phyloP scores from a whole-genome alignment of 1,284 basidiomycete species.

The Sporisorium reilianum region DNA sequence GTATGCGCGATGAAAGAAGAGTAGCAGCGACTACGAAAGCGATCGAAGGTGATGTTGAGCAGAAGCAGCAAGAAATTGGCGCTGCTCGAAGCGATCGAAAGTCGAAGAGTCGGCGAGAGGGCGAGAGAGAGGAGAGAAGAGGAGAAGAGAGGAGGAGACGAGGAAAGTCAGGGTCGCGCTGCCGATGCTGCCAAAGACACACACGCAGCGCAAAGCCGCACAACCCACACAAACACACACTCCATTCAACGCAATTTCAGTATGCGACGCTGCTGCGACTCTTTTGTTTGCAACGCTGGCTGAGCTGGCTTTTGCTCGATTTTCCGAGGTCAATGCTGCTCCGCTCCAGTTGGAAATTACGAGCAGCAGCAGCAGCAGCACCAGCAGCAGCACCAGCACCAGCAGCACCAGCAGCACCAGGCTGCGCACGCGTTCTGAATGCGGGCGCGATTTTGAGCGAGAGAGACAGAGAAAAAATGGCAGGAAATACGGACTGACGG shows the following conservation, averaged over 20 bases:
- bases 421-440: constrained; percentile 4
- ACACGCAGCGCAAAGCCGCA: constrained; percentile 2
- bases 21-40: neutral
- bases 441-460: neutral
- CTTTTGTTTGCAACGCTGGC: constrained; percentile 12
- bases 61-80: neutral
- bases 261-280: neutral
- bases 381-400: neutral
- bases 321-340: constrained; percentile 1
- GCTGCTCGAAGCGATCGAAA: constrained; percentile 2
- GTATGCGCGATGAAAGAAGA: neutral
- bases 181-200: constrained; percentile 4
- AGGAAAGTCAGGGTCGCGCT: constrained; percentile 4
- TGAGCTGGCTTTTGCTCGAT: constrained; percentile 3
- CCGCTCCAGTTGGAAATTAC: neutral
- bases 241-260: neutral
- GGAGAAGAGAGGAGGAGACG: neutral
- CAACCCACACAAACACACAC: neutral
- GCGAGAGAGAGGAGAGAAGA: neutral
- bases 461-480: neutral
- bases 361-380: neutral
- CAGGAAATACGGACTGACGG: neutral
- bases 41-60: neutral
- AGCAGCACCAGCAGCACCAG: neutral
- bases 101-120: neutral